Conservation (phyloP, 495 filamentous ascomycete species). For the Lichina pygmaea region DNA sequence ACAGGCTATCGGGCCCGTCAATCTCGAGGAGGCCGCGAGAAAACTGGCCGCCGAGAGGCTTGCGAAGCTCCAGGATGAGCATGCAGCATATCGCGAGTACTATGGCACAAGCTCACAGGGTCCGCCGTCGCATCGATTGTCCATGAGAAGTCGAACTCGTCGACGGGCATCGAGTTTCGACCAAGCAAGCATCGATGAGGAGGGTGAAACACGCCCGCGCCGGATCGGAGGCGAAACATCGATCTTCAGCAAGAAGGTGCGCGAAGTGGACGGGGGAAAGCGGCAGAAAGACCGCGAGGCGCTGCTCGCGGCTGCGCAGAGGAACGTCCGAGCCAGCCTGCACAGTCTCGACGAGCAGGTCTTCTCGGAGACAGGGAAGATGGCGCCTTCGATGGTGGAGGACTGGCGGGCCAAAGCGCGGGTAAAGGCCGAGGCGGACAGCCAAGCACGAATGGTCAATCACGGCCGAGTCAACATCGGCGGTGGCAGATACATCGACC, state of each 20-base stretch:
- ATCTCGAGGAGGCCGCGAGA: conserved; percentile 60
- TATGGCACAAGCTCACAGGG: conserved; percentile 30
- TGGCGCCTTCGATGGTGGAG: conserved; percentile 35
- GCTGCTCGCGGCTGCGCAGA: conserved; percentile 53
- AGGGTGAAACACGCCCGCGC: conserved; percentile 40
- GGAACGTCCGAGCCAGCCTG: conserved; percentile 55
- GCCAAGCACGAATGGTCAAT: conserved; percentile 24
- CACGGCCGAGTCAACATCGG: conserved; percentile 54
- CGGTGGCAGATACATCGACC: conserved; percentile 51
- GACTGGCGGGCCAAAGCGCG: conserved; percentile 60
- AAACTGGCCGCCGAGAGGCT: conserved; percentile 63
- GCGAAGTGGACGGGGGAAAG: conserved; percentile 47
- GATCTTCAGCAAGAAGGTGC: conserved; percentile 36
- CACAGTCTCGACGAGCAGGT: conserved; percentile 57
- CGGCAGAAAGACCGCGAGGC: conserved; percentile 42
- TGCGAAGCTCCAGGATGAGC: conserved; percentile 49
- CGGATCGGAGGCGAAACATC: conserved; percentile 63
- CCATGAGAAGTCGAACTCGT: conserved; percentile 25
- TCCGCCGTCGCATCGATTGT: conserved; percentile 17
- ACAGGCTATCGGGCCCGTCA: conserved; percentile 19
- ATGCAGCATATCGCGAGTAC: conserved; percentile 39
- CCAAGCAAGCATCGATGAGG: conserved; percentile 17
- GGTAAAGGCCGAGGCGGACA: conserved; percentile 35
- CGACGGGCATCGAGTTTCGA: conserved; percentile 46
- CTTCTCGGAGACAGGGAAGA: conserved; percentile 48